These are phyloP conservation scores for Scedosporium minutisporum DNA, from an alignment of 2,329 filamentous ascomycete genomes.

Conservation along the genomic window DNA sequence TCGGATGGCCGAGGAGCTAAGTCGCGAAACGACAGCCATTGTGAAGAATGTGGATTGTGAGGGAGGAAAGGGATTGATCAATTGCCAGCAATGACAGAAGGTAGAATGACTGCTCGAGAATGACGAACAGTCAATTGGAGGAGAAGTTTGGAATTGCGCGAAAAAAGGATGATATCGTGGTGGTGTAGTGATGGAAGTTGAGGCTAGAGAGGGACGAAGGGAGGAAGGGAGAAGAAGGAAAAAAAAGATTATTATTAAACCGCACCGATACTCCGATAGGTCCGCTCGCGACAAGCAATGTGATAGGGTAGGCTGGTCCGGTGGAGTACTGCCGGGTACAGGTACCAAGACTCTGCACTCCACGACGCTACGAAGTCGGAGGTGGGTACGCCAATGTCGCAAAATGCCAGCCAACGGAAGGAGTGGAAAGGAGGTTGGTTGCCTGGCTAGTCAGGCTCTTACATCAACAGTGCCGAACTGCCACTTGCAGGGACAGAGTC, in stretches of 20 bases:
- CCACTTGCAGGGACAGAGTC: background rate
- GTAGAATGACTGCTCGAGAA: background rate
- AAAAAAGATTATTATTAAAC: constrained; percentile 17
- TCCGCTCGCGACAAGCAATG: background rate
- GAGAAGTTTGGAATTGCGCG: constrained; percentile 16
- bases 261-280: constrained; percentile 1
- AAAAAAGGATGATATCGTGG: constrained; percentile 12
- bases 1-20: constrained; percentile 74
- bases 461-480: background rate
- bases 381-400: no score
- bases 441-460: no score
- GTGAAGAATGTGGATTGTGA: constrained; percentile 21
- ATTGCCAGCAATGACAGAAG: background rate
- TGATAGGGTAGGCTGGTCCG: background rate
- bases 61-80: constrained; percentile 8
- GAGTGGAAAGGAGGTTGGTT: no score
- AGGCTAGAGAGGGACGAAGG: constrained; percentile 20
- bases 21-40: constrained; percentile 78
- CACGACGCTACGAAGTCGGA: no score
- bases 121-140: background rate
- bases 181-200: constrained; percentile 2
- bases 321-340: constrained; percentile 5
- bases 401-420: no score
- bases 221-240: constrained; percentile 26
- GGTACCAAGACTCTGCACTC: background rate